A percentile compares a stretch with the other conserved stretches of the same genome.
Conservation (phyloP, 2,329 filamentous ascomycete genomes). For the Colletotrichum sp. region DNA sequence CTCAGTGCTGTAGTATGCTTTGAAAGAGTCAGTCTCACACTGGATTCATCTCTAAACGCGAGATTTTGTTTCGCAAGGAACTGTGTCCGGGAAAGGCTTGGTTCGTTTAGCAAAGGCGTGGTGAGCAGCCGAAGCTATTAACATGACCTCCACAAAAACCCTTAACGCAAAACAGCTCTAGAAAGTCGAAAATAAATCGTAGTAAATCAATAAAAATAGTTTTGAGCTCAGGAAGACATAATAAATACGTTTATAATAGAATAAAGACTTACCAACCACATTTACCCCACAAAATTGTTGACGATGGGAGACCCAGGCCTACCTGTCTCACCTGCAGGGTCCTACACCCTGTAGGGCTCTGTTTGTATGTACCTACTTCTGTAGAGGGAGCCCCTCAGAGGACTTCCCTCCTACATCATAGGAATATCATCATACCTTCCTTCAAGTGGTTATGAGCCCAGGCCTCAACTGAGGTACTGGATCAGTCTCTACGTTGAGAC, state of each 20-base stretch:
- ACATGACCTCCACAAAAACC: background rate
- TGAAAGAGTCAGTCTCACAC: background rate
- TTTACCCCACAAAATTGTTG: slow-evolving; percentile 49
- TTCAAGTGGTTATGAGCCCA: too few species aligned
- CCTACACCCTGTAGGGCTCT: too few species aligned
- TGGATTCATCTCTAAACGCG: background rate
- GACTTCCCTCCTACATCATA: too few species aligned
- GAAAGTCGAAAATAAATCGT: background rate
- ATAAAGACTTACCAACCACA: background rate
- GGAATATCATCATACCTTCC: too few species aligned
- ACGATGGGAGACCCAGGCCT: too few species aligned
- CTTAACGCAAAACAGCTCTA: background rate
- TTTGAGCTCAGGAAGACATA: background rate
- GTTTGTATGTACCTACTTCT: too few species aligned
- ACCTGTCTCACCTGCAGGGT: too few species aligned
- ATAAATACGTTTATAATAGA: background rate
- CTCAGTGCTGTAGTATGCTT: slow-evolving; percentile 63
- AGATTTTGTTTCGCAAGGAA: background rate
- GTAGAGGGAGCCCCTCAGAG: too few species aligned
- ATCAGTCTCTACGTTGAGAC: too few species aligned
- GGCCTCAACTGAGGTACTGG: too few species aligned
- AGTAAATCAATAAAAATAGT: background rate
- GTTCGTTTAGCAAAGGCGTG: background rate
- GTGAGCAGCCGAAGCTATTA: background rate
- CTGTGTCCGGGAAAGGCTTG: background rate